Evolutionary conservation across 2,329 filamentous ascomycete species (phyloP).

Genomic region (Microsporum canis): DNA sequence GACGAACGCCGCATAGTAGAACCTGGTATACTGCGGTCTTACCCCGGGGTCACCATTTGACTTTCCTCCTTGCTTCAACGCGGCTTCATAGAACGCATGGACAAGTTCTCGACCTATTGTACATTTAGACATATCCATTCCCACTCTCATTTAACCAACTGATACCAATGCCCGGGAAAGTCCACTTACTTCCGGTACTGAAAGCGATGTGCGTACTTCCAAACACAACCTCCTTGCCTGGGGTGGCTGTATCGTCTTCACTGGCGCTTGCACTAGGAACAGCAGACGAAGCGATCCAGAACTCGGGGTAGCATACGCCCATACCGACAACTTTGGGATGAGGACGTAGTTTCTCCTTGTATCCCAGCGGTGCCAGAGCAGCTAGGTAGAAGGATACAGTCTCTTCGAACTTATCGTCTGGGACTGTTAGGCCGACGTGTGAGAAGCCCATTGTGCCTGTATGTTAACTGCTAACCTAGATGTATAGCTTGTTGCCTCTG

Average conservation of each 20-base stretch:
- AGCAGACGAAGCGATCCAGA: slow-evolving; percentile 19
- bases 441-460: slow-evolving; percentile 30
- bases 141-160: neutral
- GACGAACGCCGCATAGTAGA: slow-evolving; percentile 44
- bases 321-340: slow-evolving; percentile 20
- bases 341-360: slow-evolving; percentile 22
- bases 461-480: neutral
- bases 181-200: slow-evolving; percentile 16
- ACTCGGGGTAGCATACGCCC: slow-evolving; percentile 21
- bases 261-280: slow-evolving; percentile 7
- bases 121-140: neutral
- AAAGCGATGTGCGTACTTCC: slow-evolving; percentile 20
- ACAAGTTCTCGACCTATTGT: slow-evolving; percentile 31
- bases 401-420: slow-evolving; percentile 20
- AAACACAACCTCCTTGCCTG: slow-evolving; percentile 5
- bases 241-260: slow-evolving; percentile 2
- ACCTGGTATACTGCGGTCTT: slow-evolving; percentile 34
- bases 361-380: slow-evolving; percentile 21
- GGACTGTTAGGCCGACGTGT: slow-evolving; percentile 21
- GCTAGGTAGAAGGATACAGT: slow-evolving; percentile 22
- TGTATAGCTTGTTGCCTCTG: neutral
- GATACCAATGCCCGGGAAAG: neutral
- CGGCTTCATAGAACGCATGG: slow-evolving; percentile 37
- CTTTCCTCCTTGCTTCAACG: slow-evolving; percentile 35
- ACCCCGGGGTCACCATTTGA: slow-evolving; percentile 42